Base-by-base conservation (phyloP, 495 filamentous ascomycete genomes). In the Aeminium ludgeri region DNA sequence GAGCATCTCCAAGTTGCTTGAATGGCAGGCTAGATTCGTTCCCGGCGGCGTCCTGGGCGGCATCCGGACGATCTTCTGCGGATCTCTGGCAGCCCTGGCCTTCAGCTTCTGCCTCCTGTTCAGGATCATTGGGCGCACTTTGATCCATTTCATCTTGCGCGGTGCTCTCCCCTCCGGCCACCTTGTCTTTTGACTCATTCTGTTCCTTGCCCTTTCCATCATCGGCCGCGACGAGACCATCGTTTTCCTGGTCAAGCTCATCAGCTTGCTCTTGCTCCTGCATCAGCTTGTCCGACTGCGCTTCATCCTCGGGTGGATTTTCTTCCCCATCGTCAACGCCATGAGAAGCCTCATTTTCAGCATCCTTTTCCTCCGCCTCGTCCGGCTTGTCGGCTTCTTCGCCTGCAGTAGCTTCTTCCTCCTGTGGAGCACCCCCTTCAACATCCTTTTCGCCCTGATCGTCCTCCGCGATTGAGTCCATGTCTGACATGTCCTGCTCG, bases 1-100 rank as follows among this genome's bases (percentile, higher is more conserved):
- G 67, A 16, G 80, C 76, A 63, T 95, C 83, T 1, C 91, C 91
- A 41, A 99, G 69, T 45, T 89, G 87, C 62, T 87, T 84, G 66
- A 92, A 92, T 1, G 84, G 76, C 39, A 79, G 66, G 16, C 13
- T 44, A 33, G 10, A 20, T 38, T 40, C 43, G 32, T 55, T 43
- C 17, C 50, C 46, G 10, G 48, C 30, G 3, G 38, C 32, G 2
- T 51, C 37, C 13, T 49, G 11, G 7, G 23, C 6, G 13, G 15
- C 20, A 2, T 36, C 15, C 10, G n/a, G 27, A n/a, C 13, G 17
- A 8, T 39, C 34, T 27, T 49, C 20, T 16, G n/a, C 23, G 10
- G 12, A 29, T 1, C 18, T 29, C 36, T 56, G 43, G 20, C 48
- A 38, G 28, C 30, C 10, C 30, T 31, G 12, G n/a, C 25, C 31